Percentiles rank a stretch among this genome's conserved stretches.
These are phyloP conservation scores for Sporobolomyces roseus DNA, from an alignment of 768 basidiomycete genomes.

Conservation along the genomic window DNA sequence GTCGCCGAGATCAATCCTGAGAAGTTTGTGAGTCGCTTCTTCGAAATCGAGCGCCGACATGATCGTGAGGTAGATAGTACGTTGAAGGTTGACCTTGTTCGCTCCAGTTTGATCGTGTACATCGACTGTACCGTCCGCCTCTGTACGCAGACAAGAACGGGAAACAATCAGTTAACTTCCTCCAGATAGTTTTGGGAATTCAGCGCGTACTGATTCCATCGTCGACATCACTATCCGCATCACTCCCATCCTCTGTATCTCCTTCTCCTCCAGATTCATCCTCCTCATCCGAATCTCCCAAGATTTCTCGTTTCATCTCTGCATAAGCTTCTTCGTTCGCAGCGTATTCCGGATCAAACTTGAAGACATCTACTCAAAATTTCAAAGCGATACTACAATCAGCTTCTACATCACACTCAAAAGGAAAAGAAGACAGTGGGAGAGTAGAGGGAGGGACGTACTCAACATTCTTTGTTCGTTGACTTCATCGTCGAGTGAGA, in stretches of 20 bases:
- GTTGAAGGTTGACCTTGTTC: constrained; percentile 88
- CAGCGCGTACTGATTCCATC: constrained; percentile 51
- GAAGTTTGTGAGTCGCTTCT: constrained; percentile 95
- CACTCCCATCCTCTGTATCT: constrained; percentile 57
- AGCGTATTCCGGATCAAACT: constrained; percentile 76
- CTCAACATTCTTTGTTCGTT: constrained; percentile 91
- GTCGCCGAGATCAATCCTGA: constrained; percentile 85
- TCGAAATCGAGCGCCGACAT: constrained; percentile 64
- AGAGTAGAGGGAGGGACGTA: constrained; percentile 53
- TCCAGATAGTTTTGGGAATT: not conserved
- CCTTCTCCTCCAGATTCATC: constrained; percentile 56
- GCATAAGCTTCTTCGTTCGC: constrained; percentile 94
- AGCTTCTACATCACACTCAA: not conserved
- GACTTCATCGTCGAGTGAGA: constrained; percentile 86
- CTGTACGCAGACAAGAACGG: constrained; percentile 41
- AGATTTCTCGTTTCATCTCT: constrained; percentile 83
- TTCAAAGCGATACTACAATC: not conserved
- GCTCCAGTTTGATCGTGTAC: constrained; percentile 94
- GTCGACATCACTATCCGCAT: constrained; percentile 57
- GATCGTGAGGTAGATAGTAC: constrained; percentile 92
- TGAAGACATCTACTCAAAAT: constrained; percentile 75
- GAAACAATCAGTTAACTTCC: not conserved
- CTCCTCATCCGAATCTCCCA: constrained; percentile 68
- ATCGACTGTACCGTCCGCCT: constrained; percentile 72
- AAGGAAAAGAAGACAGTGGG: not conserved